Conservation (phyloP, 176 grass and related monocot genomes). For the Poa annua region DNA sequence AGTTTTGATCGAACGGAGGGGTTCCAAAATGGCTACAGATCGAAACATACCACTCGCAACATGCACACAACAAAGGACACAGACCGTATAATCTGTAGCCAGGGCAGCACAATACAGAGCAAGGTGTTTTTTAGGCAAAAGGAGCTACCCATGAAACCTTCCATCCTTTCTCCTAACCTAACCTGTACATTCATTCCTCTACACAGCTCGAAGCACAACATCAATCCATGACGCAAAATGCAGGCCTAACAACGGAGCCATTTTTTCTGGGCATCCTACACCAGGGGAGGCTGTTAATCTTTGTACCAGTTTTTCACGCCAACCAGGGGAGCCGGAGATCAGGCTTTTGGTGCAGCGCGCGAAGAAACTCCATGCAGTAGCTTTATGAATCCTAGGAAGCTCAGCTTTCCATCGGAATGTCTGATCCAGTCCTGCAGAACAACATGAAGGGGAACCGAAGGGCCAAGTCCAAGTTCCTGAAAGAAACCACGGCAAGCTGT, state of each 20-base stretch:
- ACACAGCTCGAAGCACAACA: slow-evolving; percentile 35
- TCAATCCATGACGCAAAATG: neutral
- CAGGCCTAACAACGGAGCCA: slow-evolving; percentile 14
- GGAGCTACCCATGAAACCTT: slow-evolving; percentile 4
- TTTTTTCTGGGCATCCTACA: too few species aligned
- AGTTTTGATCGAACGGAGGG: too few species aligned
- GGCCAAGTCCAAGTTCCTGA: slow-evolving; percentile 68
- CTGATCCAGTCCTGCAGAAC: slow-evolving; percentile 72
- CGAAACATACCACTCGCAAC: neutral
- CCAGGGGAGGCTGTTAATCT: neutral
- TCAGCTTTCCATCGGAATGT: slow-evolving; percentile 68
- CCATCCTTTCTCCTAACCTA: slow-evolving; percentile 24
- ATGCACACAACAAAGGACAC: neutral
- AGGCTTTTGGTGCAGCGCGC: slow-evolving; percentile 31
- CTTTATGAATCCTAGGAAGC: slow-evolving; percentile 64
- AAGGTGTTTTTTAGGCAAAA: neutral
- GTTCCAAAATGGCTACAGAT: neutral
- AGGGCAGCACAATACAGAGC: slow-evolving; percentile 9
- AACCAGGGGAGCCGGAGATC: slow-evolving; percentile 33
- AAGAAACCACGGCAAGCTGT: neutral
- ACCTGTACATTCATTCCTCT: slow-evolving; percentile 50
- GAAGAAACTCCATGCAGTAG: slow-evolving; percentile 69
- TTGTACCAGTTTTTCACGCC: slow-evolving; percentile 35
- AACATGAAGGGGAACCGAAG: slow-evolving; percentile 58
- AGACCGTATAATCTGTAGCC: neutral